Percentiles rank a stretch among this genome's conserved stretches.
Evolutionary conservation across 768 basidiomycete species (phyloP).

Genomic region (Mycena maculata): DNA sequence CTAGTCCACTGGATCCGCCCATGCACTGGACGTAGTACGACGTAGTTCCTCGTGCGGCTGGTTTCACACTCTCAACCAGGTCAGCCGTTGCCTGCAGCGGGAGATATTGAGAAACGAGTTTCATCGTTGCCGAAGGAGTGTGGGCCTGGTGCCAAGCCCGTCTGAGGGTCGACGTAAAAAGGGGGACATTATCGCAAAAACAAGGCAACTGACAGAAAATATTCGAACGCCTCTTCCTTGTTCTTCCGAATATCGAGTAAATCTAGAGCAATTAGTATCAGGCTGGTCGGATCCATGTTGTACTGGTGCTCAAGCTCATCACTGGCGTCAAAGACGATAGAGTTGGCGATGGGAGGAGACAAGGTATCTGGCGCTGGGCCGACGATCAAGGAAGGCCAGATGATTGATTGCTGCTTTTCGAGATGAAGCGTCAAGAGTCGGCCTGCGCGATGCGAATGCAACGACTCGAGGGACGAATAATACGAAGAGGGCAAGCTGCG

Average conservation of each 20-base stretch:
- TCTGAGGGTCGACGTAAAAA: conserved; percentile 48
- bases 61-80: conserved; percentile 48
- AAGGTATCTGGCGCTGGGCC: conserved; percentile 75
- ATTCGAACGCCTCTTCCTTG: conserved; percentile 84
- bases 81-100: conserved; percentile 63
- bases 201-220: conserved; percentile 69
- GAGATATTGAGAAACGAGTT: conserved; percentile 79
- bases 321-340: conserved; percentile 64
- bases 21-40: conserved; percentile 74
- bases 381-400: conserved; percentile 87
- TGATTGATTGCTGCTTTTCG: conserved; percentile 82
- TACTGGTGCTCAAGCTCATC: conserved; percentile 71
- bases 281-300: conserved; percentile 89
- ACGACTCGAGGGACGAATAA: conserved; percentile 81
- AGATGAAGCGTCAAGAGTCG: conserved; percentile 81
- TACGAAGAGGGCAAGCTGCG: conserved; percentile 76
- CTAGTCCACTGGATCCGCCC: conserved; percentile 74
- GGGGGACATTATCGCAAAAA: not conserved
- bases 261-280: conserved; percentile 78
- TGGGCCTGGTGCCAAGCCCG: conserved; percentile 87
- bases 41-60: conserved; percentile 61
- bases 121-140: conserved; percentile 80
- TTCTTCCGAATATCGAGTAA: conserved; percentile 80
- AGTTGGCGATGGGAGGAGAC: conserved; percentile 62
- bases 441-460: conserved; percentile 68